Conservation (phyloP, 352 stramenopile species). For the Globisporangium nodosum region DNA sequence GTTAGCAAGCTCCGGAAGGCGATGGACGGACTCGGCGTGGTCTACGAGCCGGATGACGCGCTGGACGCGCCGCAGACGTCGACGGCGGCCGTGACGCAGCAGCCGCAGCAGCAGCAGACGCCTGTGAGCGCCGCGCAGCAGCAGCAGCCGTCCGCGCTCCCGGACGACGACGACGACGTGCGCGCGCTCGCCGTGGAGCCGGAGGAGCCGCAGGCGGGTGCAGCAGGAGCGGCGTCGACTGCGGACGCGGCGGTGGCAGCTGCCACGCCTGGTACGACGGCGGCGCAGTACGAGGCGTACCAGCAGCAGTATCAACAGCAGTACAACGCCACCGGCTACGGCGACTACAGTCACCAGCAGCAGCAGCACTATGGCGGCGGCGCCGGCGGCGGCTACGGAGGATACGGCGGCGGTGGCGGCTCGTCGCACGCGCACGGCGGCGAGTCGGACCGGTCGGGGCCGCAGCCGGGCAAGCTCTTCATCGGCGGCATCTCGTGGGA, state of each 20-base stretch:
- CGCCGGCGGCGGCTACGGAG: slow-evolving; percentile 9
- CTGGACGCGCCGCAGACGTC: slow-evolving; percentile 13
- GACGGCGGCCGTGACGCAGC: slow-evolving; percentile 5
- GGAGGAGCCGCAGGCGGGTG: slow-evolving; percentile 28
- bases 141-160: not conserved
- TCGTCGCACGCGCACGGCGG: slow-evolving; percentile 1
- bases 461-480: slow-evolving; percentile 84
- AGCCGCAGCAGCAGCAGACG: slow-evolving; percentile 5
- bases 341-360: slow-evolving; percentile 16
- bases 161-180: slow-evolving; percentile 67
- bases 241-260: slow-evolving; percentile 8
- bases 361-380: slow-evolving; percentile 4
- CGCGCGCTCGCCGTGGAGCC: slow-evolving; percentile 55
- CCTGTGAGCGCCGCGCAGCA: not conserved
- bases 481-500: slow-evolving; percentile 90
- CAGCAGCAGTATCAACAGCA: slow-evolving; percentile 37
- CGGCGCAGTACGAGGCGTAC: slow-evolving; percentile 24
- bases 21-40: slow-evolving; percentile 70
- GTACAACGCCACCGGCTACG: slow-evolving; percentile 27
- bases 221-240: slow-evolving; percentile 1
- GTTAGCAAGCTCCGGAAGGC: not conserved
- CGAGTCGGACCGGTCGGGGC: slow-evolving; percentile 8
- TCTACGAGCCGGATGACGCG: slow-evolving; percentile 73
- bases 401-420: slow-evolving; percentile 8
- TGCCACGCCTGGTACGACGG: slow-evolving; percentile 8